Evolutionary conservation across 257 asterid genomes (phyloP).

Genomic region (Nicotiana benthamiana): DNA sequence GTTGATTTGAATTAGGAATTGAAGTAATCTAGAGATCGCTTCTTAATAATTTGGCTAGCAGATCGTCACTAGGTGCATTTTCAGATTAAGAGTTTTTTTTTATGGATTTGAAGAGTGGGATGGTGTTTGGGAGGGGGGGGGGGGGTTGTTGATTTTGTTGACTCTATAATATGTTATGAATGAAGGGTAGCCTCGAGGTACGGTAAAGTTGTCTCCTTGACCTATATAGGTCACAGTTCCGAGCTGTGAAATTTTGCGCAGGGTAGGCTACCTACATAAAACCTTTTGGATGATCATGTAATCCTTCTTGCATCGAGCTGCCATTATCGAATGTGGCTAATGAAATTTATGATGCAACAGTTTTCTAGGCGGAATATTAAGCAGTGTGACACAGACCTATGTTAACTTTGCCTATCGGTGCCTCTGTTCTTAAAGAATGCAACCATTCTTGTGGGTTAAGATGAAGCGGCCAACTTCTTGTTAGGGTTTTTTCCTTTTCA

Average conservation of each 20-base stretch:
- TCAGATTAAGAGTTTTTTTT: background rate
- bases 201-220: too few relatives aligned
- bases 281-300: too few relatives aligned
- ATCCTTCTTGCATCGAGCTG: too few relatives aligned
- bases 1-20: background rate
- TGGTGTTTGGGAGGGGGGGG: background rate
- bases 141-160: background rate
- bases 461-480: background rate
- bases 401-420: background rate
- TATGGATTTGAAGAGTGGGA: background rate
- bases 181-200: too few relatives aligned
- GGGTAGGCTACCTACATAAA: too few relatives aligned
- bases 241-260: too few relatives aligned
- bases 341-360: background rate
- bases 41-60: too few relatives aligned
- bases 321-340: background rate
- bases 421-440: background rate
- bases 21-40: background rate
- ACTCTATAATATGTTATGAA: background rate
- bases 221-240: too few relatives aligned
- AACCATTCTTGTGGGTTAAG: background rate
- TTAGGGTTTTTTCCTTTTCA: background rate
- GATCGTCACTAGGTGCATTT: too few relatives aligned
- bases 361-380: background rate
- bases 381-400: background rate